A percentile compares a stretch with the other conserved stretches of the same genome.
Evolutionary conservation across 306 rosid genomes (phyloP).

Genomic region (Senna tora): DNA sequence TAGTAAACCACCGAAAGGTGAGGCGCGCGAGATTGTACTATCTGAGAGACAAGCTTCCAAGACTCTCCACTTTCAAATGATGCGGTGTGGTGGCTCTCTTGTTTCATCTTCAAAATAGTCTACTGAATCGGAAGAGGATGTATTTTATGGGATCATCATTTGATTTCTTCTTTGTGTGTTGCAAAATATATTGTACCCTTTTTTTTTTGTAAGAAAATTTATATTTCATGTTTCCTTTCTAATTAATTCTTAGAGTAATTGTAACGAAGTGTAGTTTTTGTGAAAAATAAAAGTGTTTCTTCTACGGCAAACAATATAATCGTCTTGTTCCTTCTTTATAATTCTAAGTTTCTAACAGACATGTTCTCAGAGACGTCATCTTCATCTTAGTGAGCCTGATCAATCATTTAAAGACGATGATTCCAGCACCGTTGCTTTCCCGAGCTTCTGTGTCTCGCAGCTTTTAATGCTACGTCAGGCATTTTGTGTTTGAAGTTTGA

Average conservation of each 20-base stretch:
- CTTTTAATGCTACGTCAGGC: background rate
- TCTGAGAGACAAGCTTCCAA: slow-evolving; percentile 94
- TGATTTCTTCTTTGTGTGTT: slow-evolving; percentile 42
- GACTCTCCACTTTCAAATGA: slow-evolving; percentile 93
- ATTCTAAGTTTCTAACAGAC: background rate
- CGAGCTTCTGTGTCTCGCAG: too few relatives aligned
- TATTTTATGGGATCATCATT: slow-evolving; percentile 29
- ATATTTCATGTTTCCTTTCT: slow-evolving; percentile 23
- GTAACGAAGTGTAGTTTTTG: slow-evolving; percentile 22
- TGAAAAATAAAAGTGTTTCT: slow-evolving; percentile 34
- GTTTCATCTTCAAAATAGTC: slow-evolving; percentile 38
- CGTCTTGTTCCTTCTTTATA: background rate
- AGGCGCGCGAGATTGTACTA: slow-evolving; percentile 89
- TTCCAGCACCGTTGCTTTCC: too few relatives aligned
- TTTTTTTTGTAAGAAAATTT: background rate
- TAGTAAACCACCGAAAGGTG: slow-evolving; percentile 82
- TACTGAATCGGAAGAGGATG: slow-evolving; percentile 34
- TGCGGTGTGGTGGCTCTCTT: slow-evolving; percentile 12
- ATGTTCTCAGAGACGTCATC: background rate
- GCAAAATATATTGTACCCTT: slow-evolving; percentile 28
- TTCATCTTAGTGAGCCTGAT: too few relatives aligned
- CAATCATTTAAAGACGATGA: too few relatives aligned
- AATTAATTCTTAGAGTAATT: slow-evolving; percentile 14
- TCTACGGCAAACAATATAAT: background rate
- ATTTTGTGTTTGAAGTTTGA: background rate